These are phyloP conservation scores for Trypethelium eluteriae DNA, from an alignment of 495 filamentous ascomycete species.

Conservation along the genomic window DNA sequence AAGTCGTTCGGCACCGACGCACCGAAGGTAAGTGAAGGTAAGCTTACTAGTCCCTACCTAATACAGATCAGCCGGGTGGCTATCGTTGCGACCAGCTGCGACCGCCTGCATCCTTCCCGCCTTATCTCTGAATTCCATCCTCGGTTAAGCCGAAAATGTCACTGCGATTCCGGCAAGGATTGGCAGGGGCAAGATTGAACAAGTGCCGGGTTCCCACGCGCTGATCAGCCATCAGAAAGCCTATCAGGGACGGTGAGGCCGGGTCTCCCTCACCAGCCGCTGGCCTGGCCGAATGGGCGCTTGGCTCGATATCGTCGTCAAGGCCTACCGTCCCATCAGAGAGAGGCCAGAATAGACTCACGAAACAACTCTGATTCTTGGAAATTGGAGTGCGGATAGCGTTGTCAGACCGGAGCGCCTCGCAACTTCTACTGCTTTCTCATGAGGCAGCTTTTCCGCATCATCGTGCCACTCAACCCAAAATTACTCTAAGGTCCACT, in stretches of 20 bases:
- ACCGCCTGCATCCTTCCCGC: conserved; percentile 8
- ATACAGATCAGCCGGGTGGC: background rate
- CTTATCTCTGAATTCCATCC: background rate
- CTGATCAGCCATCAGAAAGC: background rate
- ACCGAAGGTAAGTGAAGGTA: background rate
- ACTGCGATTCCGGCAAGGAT: background rate
- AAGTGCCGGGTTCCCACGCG: background rate
- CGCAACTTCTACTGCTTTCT: background rate
- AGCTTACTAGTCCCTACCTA: background rate
- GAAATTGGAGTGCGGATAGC: background rate
- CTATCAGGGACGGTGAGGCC: background rate
- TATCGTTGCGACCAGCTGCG: too few species aligned
- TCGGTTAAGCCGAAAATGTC: background rate
- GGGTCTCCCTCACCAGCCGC: background rate
- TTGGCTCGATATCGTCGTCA: background rate
- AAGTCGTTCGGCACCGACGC: background rate
- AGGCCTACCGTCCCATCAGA: background rate
- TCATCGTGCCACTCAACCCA: background rate
- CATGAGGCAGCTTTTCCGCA: background rate
- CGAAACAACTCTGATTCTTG: background rate
- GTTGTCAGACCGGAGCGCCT: background rate
- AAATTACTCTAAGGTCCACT: background rate
- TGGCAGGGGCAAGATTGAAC: background rate
- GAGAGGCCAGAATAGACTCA: background rate
- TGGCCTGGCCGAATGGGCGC: background rate